Conservation (phyloP, 2,329 filamentous ascomycete genomes). For the Ambrosiella xylebori region DNA sequence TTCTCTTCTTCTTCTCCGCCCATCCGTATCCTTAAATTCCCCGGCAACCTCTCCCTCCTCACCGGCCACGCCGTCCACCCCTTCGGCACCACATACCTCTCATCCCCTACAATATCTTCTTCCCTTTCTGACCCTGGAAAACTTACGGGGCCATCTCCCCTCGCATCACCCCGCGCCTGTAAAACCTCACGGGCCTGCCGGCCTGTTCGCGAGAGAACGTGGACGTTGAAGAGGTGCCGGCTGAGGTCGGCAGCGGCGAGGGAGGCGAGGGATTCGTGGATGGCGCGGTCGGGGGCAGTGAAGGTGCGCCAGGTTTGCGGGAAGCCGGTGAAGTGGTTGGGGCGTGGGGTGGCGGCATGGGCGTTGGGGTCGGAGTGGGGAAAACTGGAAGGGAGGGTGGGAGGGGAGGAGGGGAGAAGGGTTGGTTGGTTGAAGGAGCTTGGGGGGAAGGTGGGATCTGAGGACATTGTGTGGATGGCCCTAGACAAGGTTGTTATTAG, state of each 20-base stretch:
- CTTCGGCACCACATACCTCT: slow-evolving; percentile 29
- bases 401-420: neutral
- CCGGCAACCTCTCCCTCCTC: slow-evolving; percentile 41
- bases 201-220: slow-evolving; percentile 38
- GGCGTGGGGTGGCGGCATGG: slow-evolving; percentile 23
- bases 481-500: neutral
- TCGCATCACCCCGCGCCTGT: slow-evolving; percentile 17
- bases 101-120: slow-evolving; percentile 3
- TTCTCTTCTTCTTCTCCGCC: slow-evolving; percentile 1
- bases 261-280: slow-evolving; percentile 45
- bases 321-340: slow-evolving; percentile 57
- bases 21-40: slow-evolving; percentile 2
- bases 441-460: neutral
- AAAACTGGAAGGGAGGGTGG: neutral
- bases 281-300: slow-evolving; percentile 44
- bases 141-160: neutral
- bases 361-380: neutral
- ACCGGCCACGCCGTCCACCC: slow-evolving; percentile 80
- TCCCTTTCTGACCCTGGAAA: neutral
- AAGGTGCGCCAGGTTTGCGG: slow-evolving; percentile 47
- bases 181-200: slow-evolving; percentile 8
- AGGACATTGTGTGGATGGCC: neutral
- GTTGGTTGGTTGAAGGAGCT: neutral
- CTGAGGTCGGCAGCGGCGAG: slow-evolving; percentile 49
- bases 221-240: slow-evolving; percentile 64